A percentile compares a stretch with the other conserved stretches of the same genome.
phyloP scores from a whole-genome alignment of 208 protist species.

The Trypanosoma cruzi region DNA sequence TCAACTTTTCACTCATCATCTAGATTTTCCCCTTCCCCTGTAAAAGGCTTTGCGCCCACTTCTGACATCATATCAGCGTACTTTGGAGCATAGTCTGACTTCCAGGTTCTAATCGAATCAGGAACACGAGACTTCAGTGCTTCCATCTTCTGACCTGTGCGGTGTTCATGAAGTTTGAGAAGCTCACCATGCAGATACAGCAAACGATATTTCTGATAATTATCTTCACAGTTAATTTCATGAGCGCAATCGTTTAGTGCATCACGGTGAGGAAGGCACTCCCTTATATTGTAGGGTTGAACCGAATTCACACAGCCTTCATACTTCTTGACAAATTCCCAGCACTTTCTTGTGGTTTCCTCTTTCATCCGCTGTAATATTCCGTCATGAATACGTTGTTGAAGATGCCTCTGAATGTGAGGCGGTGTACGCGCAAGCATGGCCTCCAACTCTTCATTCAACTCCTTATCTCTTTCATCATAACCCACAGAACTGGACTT shows the following conservation, averaged over 20 bases:
- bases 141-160: slow-evolving; percentile 74
- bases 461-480: slow-evolving; percentile 67
- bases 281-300: slow-evolving; percentile 58
- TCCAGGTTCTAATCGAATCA: slow-evolving; percentile 74
- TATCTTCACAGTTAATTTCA: slow-evolving; percentile 83
- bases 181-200: slow-evolving; percentile 87
- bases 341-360: slow-evolving; percentile 80
- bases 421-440: slow-evolving; percentile 72
- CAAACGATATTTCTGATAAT: slow-evolving; percentile 82
- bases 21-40: background rate
- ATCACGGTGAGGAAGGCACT: slow-evolving; percentile 80
- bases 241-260: slow-evolving; percentile 86
- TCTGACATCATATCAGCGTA: slow-evolving; percentile 88
- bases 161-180: slow-evolving; percentile 72
- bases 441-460: slow-evolving; percentile 79
- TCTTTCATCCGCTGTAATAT: slow-evolving; percentile 90
- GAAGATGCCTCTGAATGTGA: slow-evolving; percentile 62
- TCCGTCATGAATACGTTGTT: slow-evolving; percentile 87
- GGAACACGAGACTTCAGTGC: slow-evolving; percentile 70
- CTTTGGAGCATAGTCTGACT: slow-evolving; percentile 83
- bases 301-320: slow-evolving; percentile 73
- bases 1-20: background rate
- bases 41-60: slow-evolving; percentile 32
- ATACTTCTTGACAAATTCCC: slow-evolving; percentile 76
- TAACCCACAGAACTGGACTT: slow-evolving; percentile 86